Percentiles rank a stretch among this genome's conserved stretches.
Evolutionary conservation across 2,329 filamentous ascomycete species (phyloP).

Genomic region (Tympanopsis confertula): DNA sequence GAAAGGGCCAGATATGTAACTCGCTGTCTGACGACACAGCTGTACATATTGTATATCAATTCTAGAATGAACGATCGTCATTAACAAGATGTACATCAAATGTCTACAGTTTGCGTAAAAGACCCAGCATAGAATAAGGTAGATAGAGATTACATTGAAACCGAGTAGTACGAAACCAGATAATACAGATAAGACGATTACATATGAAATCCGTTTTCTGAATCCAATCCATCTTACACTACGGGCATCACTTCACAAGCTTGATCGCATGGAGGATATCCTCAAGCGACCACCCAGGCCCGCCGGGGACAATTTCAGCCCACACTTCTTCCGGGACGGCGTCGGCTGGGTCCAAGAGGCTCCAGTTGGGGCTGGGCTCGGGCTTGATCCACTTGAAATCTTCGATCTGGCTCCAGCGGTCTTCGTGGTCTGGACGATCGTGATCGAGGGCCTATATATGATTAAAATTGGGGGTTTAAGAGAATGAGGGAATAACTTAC

Average conservation of each 20-base stretch:
- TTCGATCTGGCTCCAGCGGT: conserved; percentile 48
- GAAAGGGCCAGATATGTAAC: too few species aligned
- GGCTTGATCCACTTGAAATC: conserved; percentile 56
- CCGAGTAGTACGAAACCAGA: too few species aligned
- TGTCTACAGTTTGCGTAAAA: too few species aligned
- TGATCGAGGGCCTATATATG: conserved; percentile 1
- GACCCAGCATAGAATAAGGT: too few species aligned
- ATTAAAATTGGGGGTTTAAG: not conserved
- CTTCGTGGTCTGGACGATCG: conserved; percentile 11
- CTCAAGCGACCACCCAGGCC: conserved; percentile 29
- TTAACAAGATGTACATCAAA: too few species aligned
- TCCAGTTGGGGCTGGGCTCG: conserved; percentile 50
- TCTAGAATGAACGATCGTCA: too few species aligned
- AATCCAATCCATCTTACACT: too few species aligned
- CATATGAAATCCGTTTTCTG: too few species aligned
- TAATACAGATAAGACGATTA: too few species aligned
- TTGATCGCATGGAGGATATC: conserved; percentile 26
- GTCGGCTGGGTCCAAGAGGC: conserved; percentile 28
- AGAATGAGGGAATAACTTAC: conserved; percentile 17
- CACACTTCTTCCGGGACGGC: conserved; percentile 33
- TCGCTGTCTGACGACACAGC: too few species aligned
- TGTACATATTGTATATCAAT: too few species aligned
- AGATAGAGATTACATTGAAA: too few species aligned
- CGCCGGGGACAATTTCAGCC: conserved; percentile 36
- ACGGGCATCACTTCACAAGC: not conserved